These are phyloP conservation scores for Eurotiales sp. DNA, from an alignment of 2,329 filamentous ascomycete genomes.

Conservation along the genomic window DNA sequence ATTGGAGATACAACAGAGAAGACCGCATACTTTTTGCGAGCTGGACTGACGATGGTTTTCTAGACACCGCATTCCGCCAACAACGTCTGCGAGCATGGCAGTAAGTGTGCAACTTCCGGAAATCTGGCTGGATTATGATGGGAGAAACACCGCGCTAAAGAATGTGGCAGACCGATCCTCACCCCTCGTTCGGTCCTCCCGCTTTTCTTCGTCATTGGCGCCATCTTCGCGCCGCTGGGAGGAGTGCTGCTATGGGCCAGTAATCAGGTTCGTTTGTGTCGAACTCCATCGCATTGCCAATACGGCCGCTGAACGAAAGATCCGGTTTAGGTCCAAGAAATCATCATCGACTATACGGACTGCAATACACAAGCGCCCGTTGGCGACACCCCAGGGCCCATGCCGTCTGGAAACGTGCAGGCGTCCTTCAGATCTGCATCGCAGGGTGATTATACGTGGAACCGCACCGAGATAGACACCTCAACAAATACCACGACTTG, in stretches of 20 bases:
- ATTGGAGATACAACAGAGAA: no score
- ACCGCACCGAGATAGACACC: conserved; percentile 20
- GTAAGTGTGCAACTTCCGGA: conserved; percentile 51
- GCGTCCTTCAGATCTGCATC: conserved; percentile 67
- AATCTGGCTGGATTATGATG: conserved; percentile 10
- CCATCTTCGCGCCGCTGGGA: conserved; percentile 91
- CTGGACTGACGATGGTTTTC: conserved; percentile 4
- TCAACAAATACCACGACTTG: conserved; percentile 52
- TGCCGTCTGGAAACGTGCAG: conserved; percentile 47
- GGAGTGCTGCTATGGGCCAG: conserved; percentile 83
- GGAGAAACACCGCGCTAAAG: neutral
- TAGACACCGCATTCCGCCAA: conserved; percentile 94
- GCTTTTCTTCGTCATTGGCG: conserved; percentile 83
- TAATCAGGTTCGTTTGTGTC: conserved; percentile 57
- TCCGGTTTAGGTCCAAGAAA: conserved; percentile 72
- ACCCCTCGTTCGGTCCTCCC: conserved; percentile 91
- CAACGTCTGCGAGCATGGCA: conserved; percentile 99
- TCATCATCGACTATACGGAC: conserved; percentile 83
- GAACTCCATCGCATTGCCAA: no score
- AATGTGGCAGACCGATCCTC: conserved; percentile 69
- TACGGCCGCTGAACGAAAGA: neutral
- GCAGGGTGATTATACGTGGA: conserved; percentile 30
- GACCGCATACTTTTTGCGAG: neutral
- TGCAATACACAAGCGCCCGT: conserved; percentile 60
- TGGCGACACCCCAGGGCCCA: conserved; percentile 31